phyloP scores from a whole-genome alignment of 208 protist genomes.

The Crithidia sp. region DNA sequence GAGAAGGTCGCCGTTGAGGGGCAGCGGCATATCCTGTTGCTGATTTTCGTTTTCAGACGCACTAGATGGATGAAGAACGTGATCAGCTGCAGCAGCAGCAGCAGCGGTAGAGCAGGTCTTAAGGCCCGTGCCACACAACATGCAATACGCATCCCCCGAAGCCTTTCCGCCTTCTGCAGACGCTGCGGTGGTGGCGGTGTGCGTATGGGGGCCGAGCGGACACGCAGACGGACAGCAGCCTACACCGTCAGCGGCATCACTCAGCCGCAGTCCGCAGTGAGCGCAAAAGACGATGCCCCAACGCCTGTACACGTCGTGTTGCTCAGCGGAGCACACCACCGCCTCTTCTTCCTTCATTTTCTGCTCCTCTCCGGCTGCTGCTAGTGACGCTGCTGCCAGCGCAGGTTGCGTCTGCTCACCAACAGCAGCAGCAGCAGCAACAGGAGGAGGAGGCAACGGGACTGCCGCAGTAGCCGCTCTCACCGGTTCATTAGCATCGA shows the following conservation, averaged over 20 bases:
- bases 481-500: too few relatives aligned
- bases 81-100: not conserved
- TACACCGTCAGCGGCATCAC: not conserved
- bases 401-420: not conserved
- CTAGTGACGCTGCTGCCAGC: not conserved
- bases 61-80: too few relatives aligned
- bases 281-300: slow-evolving; percentile 33
- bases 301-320: slow-evolving; percentile 9
- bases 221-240: slow-evolving; percentile 1
- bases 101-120: not conserved
- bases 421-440: not conserved
- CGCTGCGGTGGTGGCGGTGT: too few relatives aligned
- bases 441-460: not conserved
- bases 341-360: too few relatives aligned
- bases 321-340: slow-evolving; percentile 1
- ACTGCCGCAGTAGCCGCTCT: too few relatives aligned
- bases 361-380: not conserved
- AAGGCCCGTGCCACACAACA: slow-evolving; percentile 27
- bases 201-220: slow-evolving; percentile 5
- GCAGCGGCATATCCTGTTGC: not conserved
- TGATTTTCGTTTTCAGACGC: too few relatives aligned
- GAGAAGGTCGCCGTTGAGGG: not conserved
- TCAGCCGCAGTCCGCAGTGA: slow-evolving; percentile 14
- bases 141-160: slow-evolving; percentile 15
- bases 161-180: not conserved